phyloP scores from a whole-genome alignment of 805 yeast species.

The Yarrowia bubula region DNA sequence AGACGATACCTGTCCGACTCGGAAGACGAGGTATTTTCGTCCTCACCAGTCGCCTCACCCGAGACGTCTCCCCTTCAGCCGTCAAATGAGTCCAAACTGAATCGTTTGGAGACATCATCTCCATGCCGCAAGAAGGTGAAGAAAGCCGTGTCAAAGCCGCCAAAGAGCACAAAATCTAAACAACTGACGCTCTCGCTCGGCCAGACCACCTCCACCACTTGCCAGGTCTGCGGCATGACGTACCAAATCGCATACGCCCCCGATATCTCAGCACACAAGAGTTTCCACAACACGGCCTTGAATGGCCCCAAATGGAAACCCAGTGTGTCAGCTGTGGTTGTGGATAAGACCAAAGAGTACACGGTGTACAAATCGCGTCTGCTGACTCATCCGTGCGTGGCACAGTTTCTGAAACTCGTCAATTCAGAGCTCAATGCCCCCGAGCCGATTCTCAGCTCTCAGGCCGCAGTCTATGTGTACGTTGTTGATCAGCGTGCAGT shows the following conservation, averaged over 20 bases:
- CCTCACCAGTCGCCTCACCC: background rate
- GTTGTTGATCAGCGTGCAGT: conserved; percentile 18
- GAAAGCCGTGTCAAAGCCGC: background rate
- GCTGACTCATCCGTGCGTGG: conserved; percentile 1
- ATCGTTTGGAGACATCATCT: background rate
- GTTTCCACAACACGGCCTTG: conserved; percentile 9
- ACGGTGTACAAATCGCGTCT: conserved; percentile 14
- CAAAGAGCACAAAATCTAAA: background rate
- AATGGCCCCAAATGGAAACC: conserved; percentile 24
- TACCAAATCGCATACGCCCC: conserved; percentile 1
- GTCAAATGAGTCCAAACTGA: background rate
- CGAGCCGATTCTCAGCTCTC: background rate
- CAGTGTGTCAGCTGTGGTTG: background rate
- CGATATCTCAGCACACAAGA: background rate
- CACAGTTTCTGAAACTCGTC: conserved; percentile 7
- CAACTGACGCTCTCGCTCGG: conserved; percentile 19
- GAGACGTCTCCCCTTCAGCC: conserved; percentile 14
- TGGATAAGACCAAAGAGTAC: background rate
- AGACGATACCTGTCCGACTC: conserved; percentile 23
- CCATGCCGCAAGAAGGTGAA: background rate
- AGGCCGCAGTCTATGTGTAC: conserved; percentile 16
- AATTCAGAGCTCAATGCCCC: conserved; percentile 24
- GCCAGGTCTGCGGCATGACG: conserved; percentile 17
- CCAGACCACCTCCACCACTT: conserved; percentile 13
- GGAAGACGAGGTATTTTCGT: conserved; percentile 16